Conservation (phyloP, 495 filamentous ascomycete species). For the Trichoderma virens region DNA sequence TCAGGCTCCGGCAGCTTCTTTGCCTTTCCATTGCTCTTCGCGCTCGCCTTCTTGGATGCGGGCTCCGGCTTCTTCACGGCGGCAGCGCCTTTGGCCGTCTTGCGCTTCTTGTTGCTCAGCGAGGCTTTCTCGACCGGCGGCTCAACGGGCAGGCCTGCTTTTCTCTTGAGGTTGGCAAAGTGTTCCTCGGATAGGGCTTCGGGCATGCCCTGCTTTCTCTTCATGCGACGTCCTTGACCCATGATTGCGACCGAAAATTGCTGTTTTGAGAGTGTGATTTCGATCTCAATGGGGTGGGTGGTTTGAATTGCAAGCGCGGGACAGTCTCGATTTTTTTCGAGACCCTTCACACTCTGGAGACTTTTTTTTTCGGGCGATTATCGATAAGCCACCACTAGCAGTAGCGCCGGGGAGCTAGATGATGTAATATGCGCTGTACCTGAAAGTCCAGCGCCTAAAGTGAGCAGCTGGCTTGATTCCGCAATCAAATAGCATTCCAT, state of each 20-base stretch:
- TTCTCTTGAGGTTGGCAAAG: conserved; percentile 67
- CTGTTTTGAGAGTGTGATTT: not conserved
- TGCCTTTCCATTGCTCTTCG: conserved; percentile 39
- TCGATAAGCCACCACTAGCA: conserved; percentile 22
- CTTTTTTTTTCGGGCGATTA: conserved; percentile 25
- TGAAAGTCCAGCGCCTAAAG: too few species aligned
- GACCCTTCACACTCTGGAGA: conserved; percentile 6
- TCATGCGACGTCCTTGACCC: conserved; percentile 86
- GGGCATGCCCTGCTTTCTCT: conserved; percentile 92
- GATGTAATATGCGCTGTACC: not conserved
- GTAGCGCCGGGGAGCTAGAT: not conserved
- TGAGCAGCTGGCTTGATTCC: too few species aligned
- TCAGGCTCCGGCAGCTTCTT: conserved; percentile 36
- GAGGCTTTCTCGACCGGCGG: conserved; percentile 26
- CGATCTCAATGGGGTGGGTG: conserved; percentile 1
- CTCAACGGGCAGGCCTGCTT: conserved; percentile 48
- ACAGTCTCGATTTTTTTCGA: conserved; percentile 5
- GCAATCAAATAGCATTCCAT: too few species aligned
- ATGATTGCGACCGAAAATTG: conserved; percentile 42
- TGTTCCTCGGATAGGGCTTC: conserved; percentile 72
- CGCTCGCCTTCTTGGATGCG: conserved; percentile 19
- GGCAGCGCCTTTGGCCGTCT: conserved; percentile 37
- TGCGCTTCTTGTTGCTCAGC: conserved; percentile 59
- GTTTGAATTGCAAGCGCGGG: not conserved
- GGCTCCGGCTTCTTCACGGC: conserved; percentile 25